These are phyloP conservation scores for Aspergillus haitiensis DNA, from an alignment of 495 filamentous ascomycete genomes.

Conservation along the genomic window DNA sequence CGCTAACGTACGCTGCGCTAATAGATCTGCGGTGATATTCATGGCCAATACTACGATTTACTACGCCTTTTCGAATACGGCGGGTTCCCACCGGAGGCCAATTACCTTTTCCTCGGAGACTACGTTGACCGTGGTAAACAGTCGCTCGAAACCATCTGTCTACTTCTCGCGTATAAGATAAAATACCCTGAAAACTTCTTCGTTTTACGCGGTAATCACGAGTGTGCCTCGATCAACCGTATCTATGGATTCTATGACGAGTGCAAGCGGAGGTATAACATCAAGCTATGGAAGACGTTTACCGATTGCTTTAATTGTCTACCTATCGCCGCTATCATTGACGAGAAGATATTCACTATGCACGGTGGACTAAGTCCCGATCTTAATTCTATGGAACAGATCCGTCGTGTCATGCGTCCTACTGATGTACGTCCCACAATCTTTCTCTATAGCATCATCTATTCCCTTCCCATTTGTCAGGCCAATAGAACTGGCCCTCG, in stretches of 20 bases:
- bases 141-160: conserved; percentile 98
- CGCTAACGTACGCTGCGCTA: conserved; percentile 8
- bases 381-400: conserved; percentile 99
- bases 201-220: conserved; percentile 96
- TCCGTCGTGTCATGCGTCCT: conserved; percentile 96
- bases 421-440: conserved; percentile 77
- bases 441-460: conserved; percentile 1
- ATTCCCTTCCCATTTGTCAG: conserved; percentile 7
- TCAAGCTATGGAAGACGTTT: conserved; percentile 99
- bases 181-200: conserved; percentile 99
- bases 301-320: conserved; percentile 99
- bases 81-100: conserved; percentile 96
- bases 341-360: conserved; percentile 99
- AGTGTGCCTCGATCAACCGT: conserved; percentile 99
- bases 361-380: conserved; percentile 97
- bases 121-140: conserved; percentile 99
- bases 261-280: conserved; percentile 99
- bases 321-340: conserved; percentile 99
- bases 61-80: conserved; percentile 98
- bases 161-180: conserved; percentile 98
- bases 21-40: conserved; percentile 98
- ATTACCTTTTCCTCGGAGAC: conserved; percentile 98
- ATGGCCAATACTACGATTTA: conserved; percentile 98
- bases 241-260: conserved; percentile 99
- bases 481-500: conserved; percentile 5